Evolutionary conservation across 2,329 filamentous ascomycete species (phyloP).

Genomic region (Lachnellula cervina): DNA sequence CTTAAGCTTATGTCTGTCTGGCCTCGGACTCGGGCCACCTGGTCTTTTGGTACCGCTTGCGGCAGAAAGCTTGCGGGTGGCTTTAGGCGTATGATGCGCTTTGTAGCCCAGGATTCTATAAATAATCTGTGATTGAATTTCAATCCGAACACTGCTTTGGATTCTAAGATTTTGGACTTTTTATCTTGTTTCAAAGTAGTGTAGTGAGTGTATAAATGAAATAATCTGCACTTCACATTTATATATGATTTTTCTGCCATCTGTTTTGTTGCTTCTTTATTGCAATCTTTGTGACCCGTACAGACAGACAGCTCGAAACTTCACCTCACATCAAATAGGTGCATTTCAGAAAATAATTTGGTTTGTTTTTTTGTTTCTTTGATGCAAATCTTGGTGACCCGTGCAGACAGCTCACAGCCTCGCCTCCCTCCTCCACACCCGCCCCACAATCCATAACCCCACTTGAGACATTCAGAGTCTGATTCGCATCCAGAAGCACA

Average conservation of each 20-base stretch:
- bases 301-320: no score
- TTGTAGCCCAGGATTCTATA: no score
- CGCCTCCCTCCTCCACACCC: not conserved
- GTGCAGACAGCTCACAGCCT: not conserved
- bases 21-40: not conserved
- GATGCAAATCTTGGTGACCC: not conserved
- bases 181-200: no score
- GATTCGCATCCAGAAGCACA: not conserved
- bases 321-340: no score
- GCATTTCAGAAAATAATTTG: not conserved
- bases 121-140: no score
- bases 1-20: constrained; percentile 5
- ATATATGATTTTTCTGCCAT: no score
- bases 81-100: not conserved
- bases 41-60: not conserved
- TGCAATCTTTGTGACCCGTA: no score
- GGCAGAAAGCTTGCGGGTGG: not conserved
- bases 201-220: no score
- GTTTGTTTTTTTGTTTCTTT: not conserved
- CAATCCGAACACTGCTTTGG: not conserved
- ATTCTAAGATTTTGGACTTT: not conserved
- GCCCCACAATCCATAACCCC: not conserved
- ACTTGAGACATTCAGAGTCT: not conserved
- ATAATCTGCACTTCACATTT: no score
- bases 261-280: no score